phyloP scores from a whole-genome alignment of 78 protist genomes.

The Cavenderia fasciculata region DNA sequence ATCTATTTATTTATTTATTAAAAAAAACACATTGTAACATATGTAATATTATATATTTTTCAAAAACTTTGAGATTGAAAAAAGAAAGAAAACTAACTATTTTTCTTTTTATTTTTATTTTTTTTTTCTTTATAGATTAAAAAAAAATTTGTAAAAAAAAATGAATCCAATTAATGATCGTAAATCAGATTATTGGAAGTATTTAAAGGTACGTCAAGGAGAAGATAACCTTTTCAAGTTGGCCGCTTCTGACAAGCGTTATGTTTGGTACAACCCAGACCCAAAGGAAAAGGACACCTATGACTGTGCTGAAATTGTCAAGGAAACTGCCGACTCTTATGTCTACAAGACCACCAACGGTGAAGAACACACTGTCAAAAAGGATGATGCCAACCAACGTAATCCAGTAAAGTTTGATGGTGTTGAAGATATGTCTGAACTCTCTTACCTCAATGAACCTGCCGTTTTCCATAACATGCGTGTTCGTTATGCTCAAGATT shows the following conservation, averaged over 20 bases:
- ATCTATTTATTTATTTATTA: no score
- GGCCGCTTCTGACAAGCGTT: conserved; percentile 73
- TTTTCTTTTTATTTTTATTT: no score
- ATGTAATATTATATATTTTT: no score
- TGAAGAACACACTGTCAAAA: conserved; percentile 50
- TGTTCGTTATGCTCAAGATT: conserved; percentile 83
- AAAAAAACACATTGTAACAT: no score
- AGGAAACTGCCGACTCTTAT: conserved; percentile 53
- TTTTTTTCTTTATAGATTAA: background rate
- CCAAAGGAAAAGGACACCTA: conserved; percentile 68
- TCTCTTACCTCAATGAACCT: conserved; percentile 92
- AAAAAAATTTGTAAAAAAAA: background rate
- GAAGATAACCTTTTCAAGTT: conserved; percentile 44
- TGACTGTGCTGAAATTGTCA: conserved; percentile 66
- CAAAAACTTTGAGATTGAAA: no score
- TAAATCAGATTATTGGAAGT: conserved; percentile 57
- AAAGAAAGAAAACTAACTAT: no score
- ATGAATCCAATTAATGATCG: conserved; percentile 80
- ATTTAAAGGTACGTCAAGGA: conserved; percentile 39
- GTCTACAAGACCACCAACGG: conserved; percentile 55
- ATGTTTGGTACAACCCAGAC: conserved; percentile 75
- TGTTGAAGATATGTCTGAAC: conserved; percentile 93
- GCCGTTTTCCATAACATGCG: conserved; percentile 91
- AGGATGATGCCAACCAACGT: conserved; percentile 77
- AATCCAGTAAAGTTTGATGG: conserved; percentile 92